phyloP scores from a whole-genome alignment of 2,329 filamentous ascomycete species.

The Claviceps capensis region DNA sequence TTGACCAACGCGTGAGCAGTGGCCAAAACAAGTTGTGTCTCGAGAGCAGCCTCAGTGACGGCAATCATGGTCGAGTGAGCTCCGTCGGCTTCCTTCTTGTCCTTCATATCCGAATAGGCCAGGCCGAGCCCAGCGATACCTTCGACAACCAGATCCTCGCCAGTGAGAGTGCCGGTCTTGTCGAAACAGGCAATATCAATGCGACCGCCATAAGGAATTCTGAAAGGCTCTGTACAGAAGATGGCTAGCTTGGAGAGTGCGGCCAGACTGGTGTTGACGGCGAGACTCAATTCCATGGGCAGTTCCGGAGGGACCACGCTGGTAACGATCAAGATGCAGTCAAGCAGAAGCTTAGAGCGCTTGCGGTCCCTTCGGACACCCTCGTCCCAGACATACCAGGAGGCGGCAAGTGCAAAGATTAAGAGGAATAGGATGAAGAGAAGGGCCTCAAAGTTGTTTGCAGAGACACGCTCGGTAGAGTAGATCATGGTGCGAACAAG shows the following conservation, averaged over 20 bases:
- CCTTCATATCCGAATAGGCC: constrained; percentile 50
- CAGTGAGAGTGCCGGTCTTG: constrained; percentile 93
- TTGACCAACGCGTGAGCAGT: constrained; percentile 93
- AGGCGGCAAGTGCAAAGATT: constrained; percentile 90
- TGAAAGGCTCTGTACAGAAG: constrained; percentile 97
- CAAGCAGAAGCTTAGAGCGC: constrained; percentile 89
- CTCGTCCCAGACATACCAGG: constrained; percentile 98
- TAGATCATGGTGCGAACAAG: constrained; percentile 99
- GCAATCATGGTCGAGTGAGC: constrained; percentile 68
- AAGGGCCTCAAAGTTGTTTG: constrained; percentile 92
- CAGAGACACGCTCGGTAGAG: constrained; percentile 96
- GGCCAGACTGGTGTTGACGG: constrained; percentile 93
- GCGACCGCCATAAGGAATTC: constrained; percentile 89
- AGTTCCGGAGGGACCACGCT: constrained; percentile 97
- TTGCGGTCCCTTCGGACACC: constrained; percentile 91
- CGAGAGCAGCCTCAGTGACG: constrained; percentile 55
- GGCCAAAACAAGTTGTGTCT: constrained; percentile 85
- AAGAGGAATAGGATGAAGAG: constrained; percentile 95
- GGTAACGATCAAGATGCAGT: constrained; percentile 94
- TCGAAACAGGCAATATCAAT: constrained; percentile 97
- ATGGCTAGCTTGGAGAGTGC: constrained; percentile 92
- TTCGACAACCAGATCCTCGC: constrained; percentile 92
- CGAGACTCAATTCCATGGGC: constrained; percentile 93
- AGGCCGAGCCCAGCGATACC: constrained; percentile 84
- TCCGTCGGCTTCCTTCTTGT: constrained; percentile 58